phyloP scores from a whole-genome alignment of 129 eudicot genomes.

The Helianthus annuus region DNA sequence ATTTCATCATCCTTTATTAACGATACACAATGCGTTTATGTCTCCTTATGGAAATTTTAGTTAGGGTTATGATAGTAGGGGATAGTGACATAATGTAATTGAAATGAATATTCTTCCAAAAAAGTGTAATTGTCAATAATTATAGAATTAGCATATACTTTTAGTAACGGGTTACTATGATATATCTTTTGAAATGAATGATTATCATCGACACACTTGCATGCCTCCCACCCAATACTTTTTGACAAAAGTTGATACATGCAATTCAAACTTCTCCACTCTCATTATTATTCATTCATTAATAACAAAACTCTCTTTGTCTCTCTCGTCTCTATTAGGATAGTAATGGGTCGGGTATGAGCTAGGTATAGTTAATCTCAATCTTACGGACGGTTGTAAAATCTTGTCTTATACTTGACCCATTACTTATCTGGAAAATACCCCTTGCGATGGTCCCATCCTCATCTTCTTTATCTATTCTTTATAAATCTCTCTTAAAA shows the following conservation, averaged over 20 bases:
- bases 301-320: not conserved
- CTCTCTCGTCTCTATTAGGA: not conserved
- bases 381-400: too few relatives aligned
- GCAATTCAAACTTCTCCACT: conserved; percentile 1
- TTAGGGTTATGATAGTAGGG: too few relatives aligned
- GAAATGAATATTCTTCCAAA: conserved; percentile 3
- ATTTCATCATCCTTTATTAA: too few relatives aligned
- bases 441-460: too few relatives aligned
- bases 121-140: not conserved
- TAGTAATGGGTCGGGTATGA: too few relatives aligned
- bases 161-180: conserved; percentile 21
- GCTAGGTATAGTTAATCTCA: too few relatives aligned
- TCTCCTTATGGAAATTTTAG: too few relatives aligned
- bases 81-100: not conserved
- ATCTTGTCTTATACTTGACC: too few relatives aligned
- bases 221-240: conserved; percentile 5
- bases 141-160: not conserved
- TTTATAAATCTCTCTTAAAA: too few relatives aligned
- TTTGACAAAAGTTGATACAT: not conserved
- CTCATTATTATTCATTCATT: not conserved
- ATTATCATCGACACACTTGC: not conserved
- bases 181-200: conserved; percentile 22
- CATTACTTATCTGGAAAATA: too few relatives aligned
- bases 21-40: too few relatives aligned
- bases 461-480: too few relatives aligned